Percentiles rank a stretch among this genome's conserved stretches.
Conservation (phyloP, 805 yeast genomes). For the Kluyveromyces siamensis region DNA sequence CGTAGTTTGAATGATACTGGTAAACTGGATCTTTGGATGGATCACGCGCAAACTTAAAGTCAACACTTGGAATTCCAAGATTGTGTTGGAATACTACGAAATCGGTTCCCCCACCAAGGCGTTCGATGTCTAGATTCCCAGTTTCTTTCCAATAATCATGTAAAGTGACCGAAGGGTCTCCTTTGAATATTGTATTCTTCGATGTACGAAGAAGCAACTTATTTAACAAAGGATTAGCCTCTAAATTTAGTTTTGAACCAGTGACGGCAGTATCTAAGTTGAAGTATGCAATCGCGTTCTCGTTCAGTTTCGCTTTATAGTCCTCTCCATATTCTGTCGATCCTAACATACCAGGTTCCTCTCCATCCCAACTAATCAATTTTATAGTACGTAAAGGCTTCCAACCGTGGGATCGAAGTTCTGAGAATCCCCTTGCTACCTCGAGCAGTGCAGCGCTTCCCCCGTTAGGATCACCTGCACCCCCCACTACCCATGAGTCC, state of each 20-base stretch:
- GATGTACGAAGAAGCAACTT: slow-evolving; percentile 38
- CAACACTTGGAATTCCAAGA: slow-evolving; percentile 57
- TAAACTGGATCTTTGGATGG: slow-evolving; percentile 37
- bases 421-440: slow-evolving; percentile 41
- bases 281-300: slow-evolving; percentile 48
- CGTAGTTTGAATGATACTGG: slow-evolving; percentile 45
- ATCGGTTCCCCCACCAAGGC: slow-evolving; percentile 45
- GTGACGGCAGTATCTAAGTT: slow-evolving; percentile 40
- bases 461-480: slow-evolving; percentile 43
- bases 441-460: slow-evolving; percentile 45
- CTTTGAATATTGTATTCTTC: slow-evolving; percentile 35
- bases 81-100: slow-evolving; percentile 54
- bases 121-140: slow-evolving; percentile 30
- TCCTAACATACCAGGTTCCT: slow-evolving; percentile 63
- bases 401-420: slow-evolving; percentile 47
- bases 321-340: slow-evolving; percentile 73
- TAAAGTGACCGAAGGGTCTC: slow-evolving; percentile 32
- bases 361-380: slow-evolving; percentile 77
- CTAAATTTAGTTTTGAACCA: slow-evolving; percentile 41
- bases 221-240: slow-evolving; percentile 50
- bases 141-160: slow-evolving; percentile 38
- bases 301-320: slow-evolving; percentile 35
- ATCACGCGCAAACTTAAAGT: slow-evolving; percentile 34
- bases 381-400: slow-evolving; percentile 61
- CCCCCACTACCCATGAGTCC: slow-evolving; percentile 42